These are phyloP conservation scores for Nothopassalora personata DNA, from an alignment of 2,329 filamentous ascomycete species.

Conservation along the genomic window DNA sequence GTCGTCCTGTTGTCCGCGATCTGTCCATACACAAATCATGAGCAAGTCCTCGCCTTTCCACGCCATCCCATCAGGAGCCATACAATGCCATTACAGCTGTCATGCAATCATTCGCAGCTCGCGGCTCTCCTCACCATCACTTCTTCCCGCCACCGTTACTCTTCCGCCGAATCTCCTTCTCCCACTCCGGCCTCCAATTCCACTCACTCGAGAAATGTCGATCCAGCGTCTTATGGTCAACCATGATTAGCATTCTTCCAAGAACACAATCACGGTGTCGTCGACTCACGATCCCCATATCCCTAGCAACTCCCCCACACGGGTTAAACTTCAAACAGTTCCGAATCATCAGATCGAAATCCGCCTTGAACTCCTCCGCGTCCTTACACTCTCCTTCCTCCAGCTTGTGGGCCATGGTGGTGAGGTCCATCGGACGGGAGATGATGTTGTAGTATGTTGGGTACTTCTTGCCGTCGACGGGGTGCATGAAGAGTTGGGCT, in stretches of 20 bases:
- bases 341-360: constrained; percentile 1
- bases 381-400: neutral
- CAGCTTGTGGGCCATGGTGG: neutral
- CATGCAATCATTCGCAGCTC: neutral
- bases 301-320: neutral
- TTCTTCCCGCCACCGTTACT: neutral
- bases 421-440: neutral
- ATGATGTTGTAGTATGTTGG: neutral
- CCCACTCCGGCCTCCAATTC: neutral
- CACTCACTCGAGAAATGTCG: neutral
- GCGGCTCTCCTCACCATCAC: neutral
- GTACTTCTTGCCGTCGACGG: neutral
- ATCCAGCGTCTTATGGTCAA: neutral
- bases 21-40: too few species aligned
- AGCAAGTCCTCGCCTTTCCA: too few species aligned
- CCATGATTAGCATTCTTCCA: too few species aligned
- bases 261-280: too few species aligned
- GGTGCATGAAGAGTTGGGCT: neutral
- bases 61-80: too few species aligned
- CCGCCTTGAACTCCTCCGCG: neutral
- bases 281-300: neutral
- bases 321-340: neutral
- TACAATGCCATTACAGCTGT: neutral
- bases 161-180: neutral
- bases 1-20: too few species aligned